Evolutionary conservation across 495 filamentous ascomycete genomes (phyloP).

Genomic region (Podospora appendiculata): DNA sequence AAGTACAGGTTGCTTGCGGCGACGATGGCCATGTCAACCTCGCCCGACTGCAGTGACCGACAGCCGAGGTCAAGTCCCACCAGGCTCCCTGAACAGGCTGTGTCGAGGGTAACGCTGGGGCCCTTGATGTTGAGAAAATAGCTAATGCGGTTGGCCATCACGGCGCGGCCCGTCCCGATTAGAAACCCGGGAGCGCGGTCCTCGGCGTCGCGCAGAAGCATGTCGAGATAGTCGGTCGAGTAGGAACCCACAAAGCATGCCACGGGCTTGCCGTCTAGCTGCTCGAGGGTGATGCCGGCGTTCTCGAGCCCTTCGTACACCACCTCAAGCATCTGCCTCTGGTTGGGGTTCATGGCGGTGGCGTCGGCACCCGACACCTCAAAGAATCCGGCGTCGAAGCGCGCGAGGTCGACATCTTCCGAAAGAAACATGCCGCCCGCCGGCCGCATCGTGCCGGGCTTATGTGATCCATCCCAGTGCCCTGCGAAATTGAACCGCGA

Average conservation of each 20-base stretch:
- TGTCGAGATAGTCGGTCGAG: slow-evolving; percentile 58
- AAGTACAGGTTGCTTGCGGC: slow-evolving; percentile 21
- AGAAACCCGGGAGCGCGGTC: slow-evolving; percentile 11
- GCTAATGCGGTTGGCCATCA: slow-evolving; percentile 42
- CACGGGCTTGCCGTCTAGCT: slow-evolving; percentile 58
- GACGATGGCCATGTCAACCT: not conserved
- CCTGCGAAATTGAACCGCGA: slow-evolving; percentile 30
- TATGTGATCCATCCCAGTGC: slow-evolving; percentile 14
- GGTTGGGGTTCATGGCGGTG: slow-evolving; percentile 55
- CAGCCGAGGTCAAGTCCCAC: slow-evolving; percentile 29
- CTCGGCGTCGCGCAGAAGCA: slow-evolving; percentile 11
- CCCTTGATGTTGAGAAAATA: slow-evolving; percentile 38
- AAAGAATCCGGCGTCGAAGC: slow-evolving; percentile 32
- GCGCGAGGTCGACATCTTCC: slow-evolving; percentile 17
- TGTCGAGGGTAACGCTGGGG: slow-evolving; percentile 30
- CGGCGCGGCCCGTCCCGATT: slow-evolving; percentile 15
- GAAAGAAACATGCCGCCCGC: slow-evolving; percentile 19
- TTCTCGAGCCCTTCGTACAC: slow-evolving; percentile 79
- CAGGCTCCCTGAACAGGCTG: slow-evolving; percentile 37
- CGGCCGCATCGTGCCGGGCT: slow-evolving; percentile 7
- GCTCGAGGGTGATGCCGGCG: slow-evolving; percentile 62
- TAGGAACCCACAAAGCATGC: slow-evolving; percentile 70
- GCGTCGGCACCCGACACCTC: slow-evolving; percentile 3
- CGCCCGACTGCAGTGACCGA: slow-evolving; percentile 9
- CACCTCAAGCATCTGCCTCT: slow-evolving; percentile 42